Conservation (phyloP, 2,329 filamentous ascomycete genomes). For the Diaporthe amygdali region DNA sequence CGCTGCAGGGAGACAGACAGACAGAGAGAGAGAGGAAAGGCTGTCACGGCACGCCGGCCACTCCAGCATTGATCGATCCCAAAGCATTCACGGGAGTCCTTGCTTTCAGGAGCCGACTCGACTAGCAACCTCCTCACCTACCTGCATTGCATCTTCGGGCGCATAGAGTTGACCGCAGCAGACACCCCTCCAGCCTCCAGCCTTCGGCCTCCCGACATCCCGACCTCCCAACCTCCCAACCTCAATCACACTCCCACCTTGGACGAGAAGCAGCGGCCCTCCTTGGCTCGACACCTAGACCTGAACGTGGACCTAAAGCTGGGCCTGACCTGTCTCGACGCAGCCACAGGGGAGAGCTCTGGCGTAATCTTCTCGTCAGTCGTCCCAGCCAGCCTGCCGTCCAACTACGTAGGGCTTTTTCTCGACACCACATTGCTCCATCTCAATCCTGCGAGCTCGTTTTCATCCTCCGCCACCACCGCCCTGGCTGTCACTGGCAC, state of each 20-base stretch:
- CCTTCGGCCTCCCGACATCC: neutral
- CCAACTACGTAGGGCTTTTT: neutral
- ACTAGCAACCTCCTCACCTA: neutral
- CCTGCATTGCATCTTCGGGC: neutral
- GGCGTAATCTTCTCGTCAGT: slow-evolving; percentile 19
- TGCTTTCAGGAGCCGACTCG: neutral
- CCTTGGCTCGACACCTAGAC: neutral
- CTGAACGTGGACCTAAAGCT: neutral
- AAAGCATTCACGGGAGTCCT: neutral
- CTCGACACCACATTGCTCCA: slow-evolving; percentile 7
- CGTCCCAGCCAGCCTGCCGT: neutral
- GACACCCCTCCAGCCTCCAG: neutral
- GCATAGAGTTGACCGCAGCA: neutral
- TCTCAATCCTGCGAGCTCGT: neutral
- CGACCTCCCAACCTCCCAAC: neutral
- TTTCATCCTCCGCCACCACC: neutral
- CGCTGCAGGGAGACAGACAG: neutral
- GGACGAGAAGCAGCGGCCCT: neutral
- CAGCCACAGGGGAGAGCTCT: neutral
- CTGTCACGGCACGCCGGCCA: slow-evolving; percentile 13
- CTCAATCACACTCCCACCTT: neutral
- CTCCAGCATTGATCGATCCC: neutral
- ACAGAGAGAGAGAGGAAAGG: neutral
- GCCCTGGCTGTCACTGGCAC: neutral
- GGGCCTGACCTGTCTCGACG: neutral